Base-by-base conservation (phyloP, 2,329 filamentous ascomycete species). In the Elsinoe australis region DNA sequence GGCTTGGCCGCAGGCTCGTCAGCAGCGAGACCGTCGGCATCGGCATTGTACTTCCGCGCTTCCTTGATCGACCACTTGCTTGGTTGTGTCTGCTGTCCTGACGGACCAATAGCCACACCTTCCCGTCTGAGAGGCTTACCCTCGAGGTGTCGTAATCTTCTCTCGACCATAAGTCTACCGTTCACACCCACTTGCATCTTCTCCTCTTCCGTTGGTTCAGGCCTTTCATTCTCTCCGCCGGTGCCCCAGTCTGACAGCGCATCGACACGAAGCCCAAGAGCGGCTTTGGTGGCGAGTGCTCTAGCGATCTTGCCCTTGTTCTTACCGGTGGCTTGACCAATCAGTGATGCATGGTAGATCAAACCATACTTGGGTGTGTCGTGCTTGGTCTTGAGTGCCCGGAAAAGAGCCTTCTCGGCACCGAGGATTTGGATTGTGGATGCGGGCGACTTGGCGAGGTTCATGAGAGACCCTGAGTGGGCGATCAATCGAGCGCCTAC, bases 291-390 rank as follows among this genome's bases (percentile, higher is more conserved):
- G 41, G 92, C 85, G 53, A 98, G 78, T 75, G 95, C 88, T 77
- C 92, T 87, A 33, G 92, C 92, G 63, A 98, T 95, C 76, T 98
- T 98, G 60, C 92, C 92, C 82, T 98, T 98, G 76, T 96, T 96
- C 74, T 87, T 90, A 61, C 92, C 92, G 15, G 87, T 94, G 22
- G 92, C 92, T 72, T 98, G 92, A 35, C 92, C 94, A 56, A 98
- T 94, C 36, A 98, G 79, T 21, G 87, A 92, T 41, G 86, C 85
- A 69, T 94, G 85, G 71, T 92, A 94, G 65, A 94, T 87, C 55
- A 94, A 77, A 77, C 92, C 92, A 62, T 96, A 98, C 71, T 96
- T 98, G 64, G 92, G 92, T 31, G 92, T 98, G 64, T 95, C 88
- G 69, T 96, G 90, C 78, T 98, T 96, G 42, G 92, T 98, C 80